phyloP scores from a whole-genome alignment of 805 yeast genomes.

The Cyberlindnera nakhonratchasimensis region DNA sequence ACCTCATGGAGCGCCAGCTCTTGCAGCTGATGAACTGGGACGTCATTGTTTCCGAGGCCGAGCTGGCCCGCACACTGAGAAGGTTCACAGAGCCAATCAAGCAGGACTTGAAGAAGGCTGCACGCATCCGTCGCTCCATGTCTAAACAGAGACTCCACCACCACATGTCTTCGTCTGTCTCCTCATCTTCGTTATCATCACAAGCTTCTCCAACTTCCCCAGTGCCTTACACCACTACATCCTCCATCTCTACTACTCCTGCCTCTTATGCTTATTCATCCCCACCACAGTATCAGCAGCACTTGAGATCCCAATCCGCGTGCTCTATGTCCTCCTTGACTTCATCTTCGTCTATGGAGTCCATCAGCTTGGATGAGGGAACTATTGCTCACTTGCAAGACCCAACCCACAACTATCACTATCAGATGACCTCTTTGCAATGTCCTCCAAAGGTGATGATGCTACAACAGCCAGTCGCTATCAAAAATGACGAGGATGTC shows the following conservation, averaged over 20 bases:
- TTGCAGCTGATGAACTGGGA: constrained; percentile 70
- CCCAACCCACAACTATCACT: constrained; percentile 2
- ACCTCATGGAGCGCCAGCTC: constrained; percentile 77
- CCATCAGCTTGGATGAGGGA: not conserved
- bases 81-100: constrained; percentile 77
- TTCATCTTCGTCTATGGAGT: constrained; percentile 8
- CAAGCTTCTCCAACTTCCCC: constrained; percentile 12
- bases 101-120: constrained; percentile 34
- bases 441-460: not conserved
- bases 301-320: constrained; percentile 10
- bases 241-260: constrained; percentile 1
- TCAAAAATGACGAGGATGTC: constrained; percentile 4
- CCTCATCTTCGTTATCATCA: constrained; percentile 6
- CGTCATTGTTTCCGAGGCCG: constrained; percentile 60
- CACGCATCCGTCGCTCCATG: constrained; percentile 22
- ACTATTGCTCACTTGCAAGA: not conserved
- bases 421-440: not conserved
- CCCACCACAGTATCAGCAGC: constrained; percentile 3
- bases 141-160: constrained; percentile 10
- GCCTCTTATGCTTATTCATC: constrained; percentile 3
- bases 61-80: constrained; percentile 61
- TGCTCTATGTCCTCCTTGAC: constrained; percentile 13
- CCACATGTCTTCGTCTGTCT: too few relatives aligned
- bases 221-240: constrained; percentile 3
- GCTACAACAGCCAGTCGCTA: not conserved